Conservation (phyloP, 495 filamentous ascomycete genomes). For the Lasiosphaeria miniovina region DNA sequence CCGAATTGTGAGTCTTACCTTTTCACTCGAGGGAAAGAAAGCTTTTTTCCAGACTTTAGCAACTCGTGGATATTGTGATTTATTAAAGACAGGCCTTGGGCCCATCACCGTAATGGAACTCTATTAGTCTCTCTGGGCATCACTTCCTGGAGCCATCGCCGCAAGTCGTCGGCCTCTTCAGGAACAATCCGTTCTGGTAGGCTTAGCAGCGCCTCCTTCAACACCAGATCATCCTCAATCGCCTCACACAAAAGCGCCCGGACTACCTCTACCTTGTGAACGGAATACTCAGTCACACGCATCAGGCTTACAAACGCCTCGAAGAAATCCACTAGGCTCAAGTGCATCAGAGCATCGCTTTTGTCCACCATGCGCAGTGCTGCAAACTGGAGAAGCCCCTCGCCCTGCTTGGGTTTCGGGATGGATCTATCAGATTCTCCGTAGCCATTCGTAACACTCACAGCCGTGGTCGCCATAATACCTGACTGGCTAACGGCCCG, state of each 20-base stretch:
- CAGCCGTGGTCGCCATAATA: constrained; percentile 56
- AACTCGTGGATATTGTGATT: no score
- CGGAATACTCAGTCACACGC: constrained; percentile 42
- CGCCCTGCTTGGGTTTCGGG: constrained; percentile 14
- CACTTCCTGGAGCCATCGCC: constrained; percentile 38
- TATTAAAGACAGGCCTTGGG: background rate
- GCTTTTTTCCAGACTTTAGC: no score
- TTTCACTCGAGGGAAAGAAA: no score
- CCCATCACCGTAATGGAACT: constrained; percentile 21
- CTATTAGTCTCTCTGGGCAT: constrained; percentile 22
- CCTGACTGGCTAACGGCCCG: constrained; percentile 56
- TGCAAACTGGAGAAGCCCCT: constrained; percentile 72
- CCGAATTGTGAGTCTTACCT: no score
- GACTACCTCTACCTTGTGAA: constrained; percentile 40
- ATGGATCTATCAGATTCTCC: background rate
- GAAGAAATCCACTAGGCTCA: constrained; percentile 74
- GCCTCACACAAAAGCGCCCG: constrained; percentile 37
- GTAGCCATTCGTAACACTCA: constrained; percentile 41
- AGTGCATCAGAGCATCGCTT: constrained; percentile 74
- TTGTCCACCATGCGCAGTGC: constrained; percentile 70
- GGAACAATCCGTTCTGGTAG: constrained; percentile 43
- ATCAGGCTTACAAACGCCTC: constrained; percentile 58
- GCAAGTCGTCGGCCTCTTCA: constrained; percentile 42
- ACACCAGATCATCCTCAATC: constrained; percentile 33
- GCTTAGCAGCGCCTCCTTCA: constrained; percentile 40